A percentile compares a stretch with the other conserved stretches of the same genome.
phyloP scores from a whole-genome alignment of 2,329 filamentous ascomycete species.

The Penicillium thymicola region DNA sequence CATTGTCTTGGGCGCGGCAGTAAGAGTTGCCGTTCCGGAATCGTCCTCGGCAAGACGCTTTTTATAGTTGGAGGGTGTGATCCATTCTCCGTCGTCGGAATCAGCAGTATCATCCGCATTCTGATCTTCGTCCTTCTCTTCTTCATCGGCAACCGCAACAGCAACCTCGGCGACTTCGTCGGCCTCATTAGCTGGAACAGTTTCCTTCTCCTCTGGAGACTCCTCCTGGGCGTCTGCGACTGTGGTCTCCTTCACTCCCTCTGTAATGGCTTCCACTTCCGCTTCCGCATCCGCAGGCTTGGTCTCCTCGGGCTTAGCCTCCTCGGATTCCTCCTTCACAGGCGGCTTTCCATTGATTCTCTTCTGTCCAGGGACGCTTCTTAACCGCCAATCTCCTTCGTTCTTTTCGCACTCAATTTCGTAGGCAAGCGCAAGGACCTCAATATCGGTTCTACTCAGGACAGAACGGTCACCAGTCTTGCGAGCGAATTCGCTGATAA shows the following conservation, averaged over 20 bases:
- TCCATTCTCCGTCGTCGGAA: slow-evolving; percentile 71
- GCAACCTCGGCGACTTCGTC: slow-evolving; percentile 23
- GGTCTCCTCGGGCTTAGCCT: slow-evolving; percentile 33
- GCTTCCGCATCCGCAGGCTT: slow-evolving; percentile 22
- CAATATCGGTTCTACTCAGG: slow-evolving; percentile 82
- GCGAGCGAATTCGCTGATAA: slow-evolving; percentile 79
- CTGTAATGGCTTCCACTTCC: slow-evolving; percentile 29
- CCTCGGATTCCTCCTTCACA: slow-evolving; percentile 37
- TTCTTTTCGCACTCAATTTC: slow-evolving; percentile 92
- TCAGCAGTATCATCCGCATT: slow-evolving; percentile 36
- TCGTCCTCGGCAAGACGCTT: slow-evolving; percentile 72
- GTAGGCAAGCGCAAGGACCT: slow-evolving; percentile 85
- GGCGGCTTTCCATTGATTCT: slow-evolving; percentile 67
- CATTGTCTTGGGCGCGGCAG: slow-evolving; percentile 61
- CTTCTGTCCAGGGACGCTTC: slow-evolving; percentile 76
- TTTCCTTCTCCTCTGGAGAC: slow-evolving; percentile 21
- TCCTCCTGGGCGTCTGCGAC: slow-evolving; percentile 29
- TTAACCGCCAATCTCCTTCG: slow-evolving; percentile 80
- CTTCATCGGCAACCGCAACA: slow-evolving; percentile 28
- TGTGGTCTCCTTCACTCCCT: slow-evolving; percentile 26
- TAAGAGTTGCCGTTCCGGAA: slow-evolving; percentile 47
- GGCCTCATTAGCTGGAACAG: slow-evolving; percentile 10
- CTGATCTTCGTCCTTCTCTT: slow-evolving; percentile 28
- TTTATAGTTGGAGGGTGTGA: slow-evolving; percentile 88
- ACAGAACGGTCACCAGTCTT: slow-evolving; percentile 87